phyloP scores from a whole-genome alignment of 257 asterid genomes.

The Solanum infundibuliforme region DNA sequence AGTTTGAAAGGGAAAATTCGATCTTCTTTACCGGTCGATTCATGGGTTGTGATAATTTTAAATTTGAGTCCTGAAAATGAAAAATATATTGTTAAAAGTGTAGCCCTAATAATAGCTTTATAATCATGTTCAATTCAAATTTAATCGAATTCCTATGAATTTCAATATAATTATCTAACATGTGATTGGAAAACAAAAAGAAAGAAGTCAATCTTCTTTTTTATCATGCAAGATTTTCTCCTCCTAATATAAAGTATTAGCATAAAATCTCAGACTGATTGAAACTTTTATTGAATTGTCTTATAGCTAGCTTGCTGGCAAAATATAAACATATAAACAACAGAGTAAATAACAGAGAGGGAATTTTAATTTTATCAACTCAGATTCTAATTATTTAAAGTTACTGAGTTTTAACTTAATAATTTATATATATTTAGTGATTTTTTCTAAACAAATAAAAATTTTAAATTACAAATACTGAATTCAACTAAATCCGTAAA shows the following conservation, averaged over 20 bases:
- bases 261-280: neutral
- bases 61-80: neutral
- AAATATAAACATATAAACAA: neutral
- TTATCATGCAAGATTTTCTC: neutral
- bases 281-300: neutral
- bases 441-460: neutral
- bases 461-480: fast-evolving
- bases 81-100: fast-evolving
- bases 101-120: neutral
- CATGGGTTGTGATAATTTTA: fast-evolving
- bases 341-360: neutral
- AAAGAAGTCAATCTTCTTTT: neutral
- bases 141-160: fast-evolving
- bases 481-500: fast-evolving
- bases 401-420: neutral
- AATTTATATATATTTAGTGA: neutral
- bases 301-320: neutral
- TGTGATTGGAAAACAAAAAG: neutral
- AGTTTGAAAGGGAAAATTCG: neutral
- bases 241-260: neutral
- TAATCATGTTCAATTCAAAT: neutral
- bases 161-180: neutral
- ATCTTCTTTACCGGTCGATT: neutral
- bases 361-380: neutral
- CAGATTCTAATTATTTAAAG: neutral